phyloP scores from a whole-genome alignment of 2,329 filamentous ascomycete genomes.

The Microsporum ferrugineum region DNA sequence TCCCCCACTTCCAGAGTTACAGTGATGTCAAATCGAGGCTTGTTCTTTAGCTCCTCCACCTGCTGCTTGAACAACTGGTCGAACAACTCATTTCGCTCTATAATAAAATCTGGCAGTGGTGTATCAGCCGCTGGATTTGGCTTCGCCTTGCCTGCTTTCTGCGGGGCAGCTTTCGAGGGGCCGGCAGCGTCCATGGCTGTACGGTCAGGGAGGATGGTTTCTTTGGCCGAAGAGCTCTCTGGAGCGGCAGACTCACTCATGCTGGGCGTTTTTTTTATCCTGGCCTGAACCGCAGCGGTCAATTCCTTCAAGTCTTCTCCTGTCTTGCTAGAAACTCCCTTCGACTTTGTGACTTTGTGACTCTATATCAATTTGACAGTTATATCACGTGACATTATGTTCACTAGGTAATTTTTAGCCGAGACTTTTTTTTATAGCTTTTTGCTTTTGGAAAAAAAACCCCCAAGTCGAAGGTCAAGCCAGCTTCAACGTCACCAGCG shows the following conservation, averaged over 20 bases:
- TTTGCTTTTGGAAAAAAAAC: neutral
- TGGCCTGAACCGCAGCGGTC: neutral
- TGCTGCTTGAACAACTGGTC: constrained; percentile 76
- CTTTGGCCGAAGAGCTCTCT: constrained; percentile 9
- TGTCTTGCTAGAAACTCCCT: neutral
- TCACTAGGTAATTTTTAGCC: constrained; percentile 12
- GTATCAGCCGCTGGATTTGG: constrained; percentile 20
- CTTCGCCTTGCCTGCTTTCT: constrained; percentile 19
- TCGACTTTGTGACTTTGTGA: neutral
- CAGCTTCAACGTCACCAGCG: constrained; percentile 1
- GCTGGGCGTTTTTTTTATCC: neutral
- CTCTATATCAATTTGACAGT: neutral
- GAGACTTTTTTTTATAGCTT: constrained; percentile 5
- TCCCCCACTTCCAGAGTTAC: constrained; percentile 38
- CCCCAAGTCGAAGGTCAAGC: neutral
- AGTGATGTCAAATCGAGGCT: constrained; percentile 36
- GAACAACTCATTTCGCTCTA: constrained; percentile 76
- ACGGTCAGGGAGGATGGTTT: constrained; percentile 23
- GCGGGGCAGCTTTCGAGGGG: constrained; percentile 21
- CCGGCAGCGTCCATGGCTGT: constrained; percentile 21
- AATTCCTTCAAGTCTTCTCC: neutral
- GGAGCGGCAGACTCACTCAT: neutral
- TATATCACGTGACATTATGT: constrained; percentile 15
- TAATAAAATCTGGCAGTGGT: constrained; percentile 60
- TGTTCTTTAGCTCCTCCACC: constrained; percentile 58